Evolutionary conservation across 495 filamentous ascomycete species (phyloP), one percentile per base, ranked within the genome.

Genomic region (Daldinia loculata): DNA sequence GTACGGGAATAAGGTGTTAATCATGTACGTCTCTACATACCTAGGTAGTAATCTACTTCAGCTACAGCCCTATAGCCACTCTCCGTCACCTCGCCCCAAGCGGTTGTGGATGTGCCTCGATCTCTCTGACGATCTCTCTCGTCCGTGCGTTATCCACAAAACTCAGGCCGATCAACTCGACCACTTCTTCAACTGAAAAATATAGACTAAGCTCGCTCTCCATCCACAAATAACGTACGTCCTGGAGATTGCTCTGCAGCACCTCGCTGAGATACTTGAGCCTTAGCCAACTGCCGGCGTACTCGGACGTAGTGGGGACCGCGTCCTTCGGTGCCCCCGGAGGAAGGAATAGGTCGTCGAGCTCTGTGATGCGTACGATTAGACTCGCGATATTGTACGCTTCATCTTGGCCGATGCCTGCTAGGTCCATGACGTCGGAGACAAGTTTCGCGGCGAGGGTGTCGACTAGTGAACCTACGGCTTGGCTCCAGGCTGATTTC

Each of bases 181-280:
- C 83, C 41, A 98, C 87, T 81, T 98, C 95, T 48, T 92, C 92
- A 4, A 83, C 83, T 15, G 89, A 88, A 78, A 97, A 97, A 69
- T 96, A 93, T 61, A 95, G 72, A 72, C 89, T 89, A 58, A 98
- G 78, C 74, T 94, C 92, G 52, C 92, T 92, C 74, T 98, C 94
- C 51, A 88, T 82, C 92, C 94, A 98, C 56, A 97, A 78, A 74
- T 87, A 97, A 75, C 89, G 89, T 69, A 99, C 95, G 70, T 99
- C 95, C 58, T 88, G 90, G 48, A 98, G 82, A 59, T 91, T 93
- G 72, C 92, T 94, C 78, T 98, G 93, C 56, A 99, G 80, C 56
- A 99, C 92, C 76, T 97, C 92, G 57, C 89, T 84, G 19, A 99
- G 80, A 74, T 93, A 97, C 74, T 95, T 91, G 74, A 99, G 93